Base-by-base conservation (phyloP, 352 stramenopile genomes). In the Phytopythium sindhum region DNA sequence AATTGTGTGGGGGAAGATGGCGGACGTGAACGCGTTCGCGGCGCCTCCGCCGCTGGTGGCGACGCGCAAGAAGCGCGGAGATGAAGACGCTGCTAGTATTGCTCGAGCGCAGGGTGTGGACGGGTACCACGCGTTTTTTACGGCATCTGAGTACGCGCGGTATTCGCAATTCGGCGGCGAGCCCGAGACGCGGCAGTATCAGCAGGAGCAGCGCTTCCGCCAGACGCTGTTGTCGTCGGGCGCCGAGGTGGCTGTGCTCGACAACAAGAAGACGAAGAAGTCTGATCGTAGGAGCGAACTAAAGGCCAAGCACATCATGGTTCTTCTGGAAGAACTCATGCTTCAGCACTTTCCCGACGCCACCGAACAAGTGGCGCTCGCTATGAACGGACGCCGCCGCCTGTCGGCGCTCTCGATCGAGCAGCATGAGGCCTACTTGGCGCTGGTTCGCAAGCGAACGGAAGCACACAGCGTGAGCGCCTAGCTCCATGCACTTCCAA, bases 381-480 rank as follows among this genome's bases (percentile, higher is more conserved):
- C 48, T 0, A 21, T 65, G 24, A 89, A 90, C 44, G 64, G 66
- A 0, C 61, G 67, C 1, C 77, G 77, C 39, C 68, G 84, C 10
- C 33, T 89, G 1, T 93, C 84, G 4, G 52, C 68, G 2, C 64
- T 93, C 21, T 63, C 77, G 0, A 67, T 91, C 35, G 48, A 44
- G 2, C 63, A 91, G 47, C 84, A 93, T 57, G 66, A 81, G 26
- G 64, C 64, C 42, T 92, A 84, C 63, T 68, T 86, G 45, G 42
- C 54, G 26, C 54, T 92, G 37, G 60, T 79, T 57, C 74, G 71
- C 45, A 89, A 86, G 60, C 56, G 76, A 0, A 68, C 69, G 4
- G 42, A 73, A 5, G 80, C 76, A 2, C 70, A 82, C 58, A 70
- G 74, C 55, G 83, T 92, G 65, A 37, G 66, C 56, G 12, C 39